These are phyloP conservation scores for Rhizopogon salebrosus DNA, from an alignment of 768 basidiomycete genomes.

Conservation along the genomic window DNA sequence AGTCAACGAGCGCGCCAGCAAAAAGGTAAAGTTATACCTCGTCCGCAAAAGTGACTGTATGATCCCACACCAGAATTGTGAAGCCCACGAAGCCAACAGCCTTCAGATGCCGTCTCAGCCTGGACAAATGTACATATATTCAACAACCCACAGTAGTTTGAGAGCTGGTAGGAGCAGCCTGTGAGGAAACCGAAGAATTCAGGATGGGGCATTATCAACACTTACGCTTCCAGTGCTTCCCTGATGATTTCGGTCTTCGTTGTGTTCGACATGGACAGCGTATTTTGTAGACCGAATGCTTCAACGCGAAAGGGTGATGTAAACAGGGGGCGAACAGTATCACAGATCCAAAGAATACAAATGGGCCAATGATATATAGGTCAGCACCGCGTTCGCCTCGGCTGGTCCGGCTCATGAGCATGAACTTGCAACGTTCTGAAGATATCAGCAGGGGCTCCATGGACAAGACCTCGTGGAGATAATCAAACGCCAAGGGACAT, in stretches of 20 bases:
- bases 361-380: neutral
- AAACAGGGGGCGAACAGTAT: neutral
- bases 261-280: neutral
- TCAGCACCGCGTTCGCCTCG: neutral
- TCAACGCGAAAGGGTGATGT: too few relatives aligned
- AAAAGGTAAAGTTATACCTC: slow-evolving; percentile 21
- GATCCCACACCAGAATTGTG: slow-evolving; percentile 46
- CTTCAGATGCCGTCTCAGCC: slow-evolving; percentile 22
- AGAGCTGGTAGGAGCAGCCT: neutral
- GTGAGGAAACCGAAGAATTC: neutral
- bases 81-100: slow-evolving; percentile 49
- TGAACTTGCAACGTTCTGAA: neutral
- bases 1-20: neutral
- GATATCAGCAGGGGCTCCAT: neutral
- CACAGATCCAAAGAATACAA: neutral
- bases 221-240: neutral
- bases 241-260: neutral
- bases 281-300: neutral
- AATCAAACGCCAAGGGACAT: neutral
- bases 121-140: neutral
- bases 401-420: neutral
- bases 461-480: neutral
- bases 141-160: neutral
- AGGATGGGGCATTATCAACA: neutral
- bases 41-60: slow-evolving; percentile 32